Base-by-base conservation (phyloP, 768 basidiomycete genomes). In the Tulasnella sp. region DNA sequence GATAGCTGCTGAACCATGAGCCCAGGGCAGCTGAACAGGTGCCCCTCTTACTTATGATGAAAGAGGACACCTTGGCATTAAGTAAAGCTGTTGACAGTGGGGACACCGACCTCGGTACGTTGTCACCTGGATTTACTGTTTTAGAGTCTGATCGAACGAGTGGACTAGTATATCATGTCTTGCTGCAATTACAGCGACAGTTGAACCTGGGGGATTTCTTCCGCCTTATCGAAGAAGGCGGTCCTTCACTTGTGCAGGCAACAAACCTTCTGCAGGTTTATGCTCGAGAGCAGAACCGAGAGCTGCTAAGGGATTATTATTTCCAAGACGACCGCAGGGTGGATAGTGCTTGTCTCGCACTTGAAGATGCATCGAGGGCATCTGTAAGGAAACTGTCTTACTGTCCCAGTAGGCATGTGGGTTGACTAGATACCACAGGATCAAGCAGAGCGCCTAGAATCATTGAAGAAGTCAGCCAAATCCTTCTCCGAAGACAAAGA, bases 401-500 rank as follows among this genome's bases (percentile, higher is more conserved):
- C 58, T 14, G 1, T 25, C 6, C 3, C 19, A 34, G 8, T 19
- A 12, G 3, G 15, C 7, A 2, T 15, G 39, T n/a, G 42, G 23
- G 17, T 14, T 15, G 7, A 37, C 17, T 21, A 3, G 4, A 1
- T 32, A 23, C 7, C 21, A 2, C 61, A 96, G 90, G 86, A 92
- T 68, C 80, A 82, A 42, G 63, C 72, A 14, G 78, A 88, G 2
- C 82, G 79, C 65, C 75, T 92, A 35, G 73, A 77, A 0, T 77
- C 82, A 14, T 78, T 94, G 54, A 84, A 83, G 66, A 75, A 80
- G 15, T 90, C 93, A 1, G 86, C 89, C 59, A 97, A 92, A 66
- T 91, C 87, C 69, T 92, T 98, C 65, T 84, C 82, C 0, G 92
- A 99, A 66, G 91, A 98, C 66, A 97, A 92, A 68, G 92, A 98